phyloP scores from a whole-genome alignment of 371 early-diverging fungal species.

The Smittium mucronatum region DNA sequence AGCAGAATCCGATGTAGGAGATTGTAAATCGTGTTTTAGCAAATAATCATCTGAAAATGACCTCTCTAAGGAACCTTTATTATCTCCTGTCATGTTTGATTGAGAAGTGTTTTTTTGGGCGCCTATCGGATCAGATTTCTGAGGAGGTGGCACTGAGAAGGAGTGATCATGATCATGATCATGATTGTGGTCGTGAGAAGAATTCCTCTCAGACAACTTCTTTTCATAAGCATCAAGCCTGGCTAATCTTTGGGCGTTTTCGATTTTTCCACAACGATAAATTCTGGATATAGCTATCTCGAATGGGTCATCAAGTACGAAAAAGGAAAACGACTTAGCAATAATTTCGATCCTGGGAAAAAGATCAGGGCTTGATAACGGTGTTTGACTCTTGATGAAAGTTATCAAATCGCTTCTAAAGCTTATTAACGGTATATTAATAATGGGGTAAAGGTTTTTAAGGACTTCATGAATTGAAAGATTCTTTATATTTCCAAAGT shows the following conservation, averaged over 20 bases:
- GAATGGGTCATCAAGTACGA: constrained; percentile 35
- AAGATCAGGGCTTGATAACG: constrained; percentile 23
- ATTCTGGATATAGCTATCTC: constrained; percentile 32
- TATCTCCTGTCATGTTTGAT: no score
- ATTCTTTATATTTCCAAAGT: not conserved
- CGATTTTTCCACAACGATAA: constrained; percentile 27
- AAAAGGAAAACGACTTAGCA: constrained; percentile 23
- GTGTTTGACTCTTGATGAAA: not conserved
- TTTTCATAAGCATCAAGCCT: constrained; percentile 31
- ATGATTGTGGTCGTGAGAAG: not conserved
- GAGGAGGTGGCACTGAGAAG: no score
- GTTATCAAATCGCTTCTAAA: not conserved
- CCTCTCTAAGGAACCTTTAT: no score
- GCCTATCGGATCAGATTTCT: no score
- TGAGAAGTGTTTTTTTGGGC: no score
- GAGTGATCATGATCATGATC: no score
- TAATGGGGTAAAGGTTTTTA: not conserved
- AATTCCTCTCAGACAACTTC: constrained; percentile 23
- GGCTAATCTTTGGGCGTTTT: constrained; percentile 31
- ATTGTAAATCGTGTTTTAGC: no score
- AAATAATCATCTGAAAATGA: not conserved
- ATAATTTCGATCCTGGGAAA: constrained; percentile 28
- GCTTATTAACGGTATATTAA: not conserved
- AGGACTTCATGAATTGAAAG: not conserved
- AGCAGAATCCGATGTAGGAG: not conserved